Evolutionary conservation across 768 basidiomycete species (phyloP).

Genomic region (Hydnomerulius pinastri): DNA sequence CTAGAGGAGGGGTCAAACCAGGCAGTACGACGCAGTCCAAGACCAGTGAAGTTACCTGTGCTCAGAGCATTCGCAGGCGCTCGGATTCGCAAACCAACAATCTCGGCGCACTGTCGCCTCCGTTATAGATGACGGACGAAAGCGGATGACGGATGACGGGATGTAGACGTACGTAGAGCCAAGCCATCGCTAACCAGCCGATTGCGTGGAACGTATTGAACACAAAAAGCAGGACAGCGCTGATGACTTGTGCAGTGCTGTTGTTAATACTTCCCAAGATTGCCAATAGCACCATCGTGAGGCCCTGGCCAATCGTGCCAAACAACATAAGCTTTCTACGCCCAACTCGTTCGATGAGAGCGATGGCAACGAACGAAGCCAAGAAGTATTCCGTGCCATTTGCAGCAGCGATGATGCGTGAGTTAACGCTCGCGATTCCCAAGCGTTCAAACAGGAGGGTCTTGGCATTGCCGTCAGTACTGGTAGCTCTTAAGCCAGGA

Average conservation of each 20-base stretch:
- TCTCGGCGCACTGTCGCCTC: constrained; percentile 57
- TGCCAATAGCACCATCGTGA: constrained; percentile 62
- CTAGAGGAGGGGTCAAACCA: constrained; percentile 14
- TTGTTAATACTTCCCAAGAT: constrained; percentile 54
- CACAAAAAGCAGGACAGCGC: constrained; percentile 61
- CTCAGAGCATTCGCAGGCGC: constrained; percentile 66
- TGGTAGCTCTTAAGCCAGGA: no score
- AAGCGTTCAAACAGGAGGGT: constrained; percentile 58
- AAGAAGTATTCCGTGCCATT: constrained; percentile 75
- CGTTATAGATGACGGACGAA: background rate
- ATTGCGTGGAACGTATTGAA: constrained; percentile 73
- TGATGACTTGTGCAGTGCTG: constrained; percentile 48
- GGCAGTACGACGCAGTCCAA: background rate
- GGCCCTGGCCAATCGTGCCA: constrained; percentile 59
- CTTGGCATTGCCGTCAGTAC: no score
- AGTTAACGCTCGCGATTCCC: constrained; percentile 58
- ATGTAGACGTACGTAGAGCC: constrained; percentile 58
- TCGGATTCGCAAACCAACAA: constrained; percentile 60
- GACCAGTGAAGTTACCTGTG: constrained; percentile 36
- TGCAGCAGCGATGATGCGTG: constrained; percentile 63
- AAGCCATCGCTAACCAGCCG: constrained; percentile 73
- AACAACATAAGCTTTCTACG: constrained; percentile 72
- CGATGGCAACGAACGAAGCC: constrained; percentile 73
- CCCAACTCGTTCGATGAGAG: constrained; percentile 71
- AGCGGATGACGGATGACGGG: no score